These are phyloP conservation scores for Pythium diclinum DNA, from an alignment of 352 stramenopile species.

Conservation along the genomic window DNA sequence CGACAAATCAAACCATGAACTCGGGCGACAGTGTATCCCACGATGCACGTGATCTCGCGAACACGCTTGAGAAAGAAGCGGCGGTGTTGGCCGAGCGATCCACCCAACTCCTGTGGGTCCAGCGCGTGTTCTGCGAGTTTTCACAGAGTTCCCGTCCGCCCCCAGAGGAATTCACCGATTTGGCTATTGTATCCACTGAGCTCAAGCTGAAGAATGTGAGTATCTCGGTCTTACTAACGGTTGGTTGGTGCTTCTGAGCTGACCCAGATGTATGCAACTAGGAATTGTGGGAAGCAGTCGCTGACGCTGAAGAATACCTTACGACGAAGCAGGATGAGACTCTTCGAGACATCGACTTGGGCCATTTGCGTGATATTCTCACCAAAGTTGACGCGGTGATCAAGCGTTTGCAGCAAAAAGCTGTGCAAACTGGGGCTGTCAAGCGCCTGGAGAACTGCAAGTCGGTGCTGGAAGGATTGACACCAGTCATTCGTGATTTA, in stretches of 20 bases:
- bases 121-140: constrained; percentile 42
- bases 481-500: constrained; percentile 55
- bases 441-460: constrained; percentile 42
- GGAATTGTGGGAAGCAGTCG: constrained; percentile 59
- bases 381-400: constrained; percentile 27
- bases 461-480: constrained; percentile 42
- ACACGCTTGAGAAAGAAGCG: constrained; percentile 32
- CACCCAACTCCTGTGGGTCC: constrained; percentile 30
- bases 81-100: constrained; percentile 31
- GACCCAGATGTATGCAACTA: background rate
- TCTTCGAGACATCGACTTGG: constrained; percentile 42
- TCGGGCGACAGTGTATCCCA: constrained; percentile 33
- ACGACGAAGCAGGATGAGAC: constrained; percentile 32
- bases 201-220: constrained; percentile 46
- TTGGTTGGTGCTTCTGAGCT: background rate
- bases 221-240: background rate
- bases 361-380: constrained; percentile 34
- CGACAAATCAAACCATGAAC: constrained; percentile 33
- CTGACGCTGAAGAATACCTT: constrained; percentile 46
- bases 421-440: constrained; percentile 25
- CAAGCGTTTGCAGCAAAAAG: constrained; percentile 22
- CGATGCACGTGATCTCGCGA: constrained; percentile 28
- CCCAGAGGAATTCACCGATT: constrained; percentile 36
- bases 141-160: constrained; percentile 29
- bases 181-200: constrained; percentile 34